Conservation (phyloP, 768 basidiomycete species). For the Pulveroboletus sp. region DNA sequence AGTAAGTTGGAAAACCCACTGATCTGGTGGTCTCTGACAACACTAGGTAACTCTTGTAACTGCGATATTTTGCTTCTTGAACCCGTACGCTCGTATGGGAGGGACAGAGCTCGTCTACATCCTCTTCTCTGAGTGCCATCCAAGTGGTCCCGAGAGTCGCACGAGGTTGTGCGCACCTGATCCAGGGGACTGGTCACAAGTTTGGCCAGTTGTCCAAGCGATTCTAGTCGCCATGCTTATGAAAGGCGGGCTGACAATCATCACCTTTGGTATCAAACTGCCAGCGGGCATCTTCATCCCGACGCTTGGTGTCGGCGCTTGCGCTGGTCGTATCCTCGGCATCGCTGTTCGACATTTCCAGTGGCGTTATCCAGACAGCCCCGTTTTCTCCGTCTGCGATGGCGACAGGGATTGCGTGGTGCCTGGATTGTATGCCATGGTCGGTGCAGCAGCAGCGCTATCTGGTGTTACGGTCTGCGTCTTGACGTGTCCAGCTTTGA, state of each 20-base stretch:
- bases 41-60: slow-evolving; percentile 74
- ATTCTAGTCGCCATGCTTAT: slow-evolving; percentile 77
- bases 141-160: slow-evolving; percentile 50
- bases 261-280: slow-evolving; percentile 91
- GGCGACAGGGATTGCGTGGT: slow-evolving; percentile 71
- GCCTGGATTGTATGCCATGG: slow-evolving; percentile 93
- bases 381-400: slow-evolving; percentile 63
- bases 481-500: not conserved
- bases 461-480: slow-evolving; percentile 84
- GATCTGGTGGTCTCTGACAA: slow-evolving; percentile 8
- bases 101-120: slow-evolving; percentile 94
- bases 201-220: slow-evolving; percentile 58
- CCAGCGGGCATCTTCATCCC: slow-evolving; percentile 98
- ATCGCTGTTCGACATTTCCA: slow-evolving; percentile 76
- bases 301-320: slow-evolving; percentile 90
- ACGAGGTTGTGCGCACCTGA: slow-evolving; percentile 69
- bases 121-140: slow-evolving; percentile 82
- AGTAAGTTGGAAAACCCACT: slow-evolving; percentile 40
- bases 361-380: slow-evolving; percentile 52
- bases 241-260: slow-evolving; percentile 74
- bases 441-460: slow-evolving; percentile 89
- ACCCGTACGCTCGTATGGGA: slow-evolving; percentile 89
- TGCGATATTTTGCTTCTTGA: slow-evolving; percentile 74
- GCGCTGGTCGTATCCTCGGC: slow-evolving; percentile 85
- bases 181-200: slow-evolving; percentile 49